Evolutionary conservation across 768 basidiomycete genomes (phyloP), one percentile per base, ranked within the genome.

Genomic region (Termitomyces sp.): DNA sequence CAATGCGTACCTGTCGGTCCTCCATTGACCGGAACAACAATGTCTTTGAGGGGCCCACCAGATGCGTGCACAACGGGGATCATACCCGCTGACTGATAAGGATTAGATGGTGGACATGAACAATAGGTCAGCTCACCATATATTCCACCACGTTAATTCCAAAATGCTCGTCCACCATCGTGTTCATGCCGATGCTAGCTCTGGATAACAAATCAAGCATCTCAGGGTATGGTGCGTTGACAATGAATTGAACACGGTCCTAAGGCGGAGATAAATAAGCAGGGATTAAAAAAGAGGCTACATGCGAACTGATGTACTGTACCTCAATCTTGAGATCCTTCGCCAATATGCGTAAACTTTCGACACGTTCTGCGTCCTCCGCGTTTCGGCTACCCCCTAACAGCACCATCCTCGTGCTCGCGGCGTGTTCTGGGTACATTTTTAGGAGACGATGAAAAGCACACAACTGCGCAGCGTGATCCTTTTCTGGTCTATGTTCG

Each of bases 141-240:
- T 91, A 96, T 69, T 99, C 96, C 8, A 99, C 96, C 37, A 99
- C 80, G 63, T 94, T 97, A 68, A 99, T 98, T 2, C 97, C 96
- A 60, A 98, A 99, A 68, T 99, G 96, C 70, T 99, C 96, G 66
- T 98, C 94, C 0, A 94, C 81, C 96, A 99, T 99, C 14, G 96
- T 97, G 66, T 91, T 95, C 25, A 98, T 67, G 0, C 96, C 95
- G 16, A 98, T 79, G 59, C 86, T 89, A 1, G 94, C 84, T 44
- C 73, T 73, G 7, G 87, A 83, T 2, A 99, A 76, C 79, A 88
- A 86, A 5, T 69, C 65, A 3, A 94, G 78, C 58, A 98, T 79
- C 27, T 78, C 79, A 0, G 83, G 66, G 61, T 89, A 98, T 4
- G 89, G 73, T 0, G 89, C 92, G 60, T 98, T 98, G 42, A 96